Percentiles rank a stretch among this genome's conserved stretches.
Conservation (phyloP, 352 stramenopile genomes). For the Thraustotheca clavata region DNA sequence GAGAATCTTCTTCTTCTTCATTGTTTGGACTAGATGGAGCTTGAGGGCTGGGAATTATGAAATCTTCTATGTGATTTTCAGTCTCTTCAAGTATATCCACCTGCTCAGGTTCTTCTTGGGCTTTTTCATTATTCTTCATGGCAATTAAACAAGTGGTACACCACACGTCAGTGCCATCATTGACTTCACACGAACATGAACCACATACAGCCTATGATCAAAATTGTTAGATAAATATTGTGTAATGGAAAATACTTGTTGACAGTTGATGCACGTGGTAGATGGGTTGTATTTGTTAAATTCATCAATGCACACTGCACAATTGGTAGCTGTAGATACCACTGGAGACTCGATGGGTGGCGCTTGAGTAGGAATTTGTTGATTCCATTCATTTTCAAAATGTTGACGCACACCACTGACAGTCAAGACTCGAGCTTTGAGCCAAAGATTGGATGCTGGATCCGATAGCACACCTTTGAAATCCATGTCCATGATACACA, state of each 20-base stretch:
- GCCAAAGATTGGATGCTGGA: conserved; percentile 4
- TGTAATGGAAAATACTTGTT: neutral
- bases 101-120: neutral
- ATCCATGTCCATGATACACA: conserved; percentile 22
- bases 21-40: neutral
- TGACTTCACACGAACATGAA: neutral
- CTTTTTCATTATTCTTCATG: neutral
- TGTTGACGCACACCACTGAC: conserved; percentile 4
- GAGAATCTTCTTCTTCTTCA: neutral
- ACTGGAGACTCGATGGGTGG: neutral
- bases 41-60: no score
- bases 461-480: conserved; percentile 12
- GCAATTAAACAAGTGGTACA: conserved; percentile 1
- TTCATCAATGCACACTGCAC: neutral
- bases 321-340: neutral
- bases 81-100: neutral
- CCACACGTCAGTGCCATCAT: neutral
- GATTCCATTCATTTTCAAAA: neutral
- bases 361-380: neutral
- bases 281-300: neutral
- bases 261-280: conserved; percentile 8
- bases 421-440: conserved; percentile 11
- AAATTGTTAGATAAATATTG: neutral
- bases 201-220: neutral
- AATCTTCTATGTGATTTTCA: neutral